Percentiles rank a stretch among this genome's conserved stretches.
phyloP scores from a whole-genome alignment of 1,284 basidiomycete genomes.

The Sporisorium exsertum region DNA sequence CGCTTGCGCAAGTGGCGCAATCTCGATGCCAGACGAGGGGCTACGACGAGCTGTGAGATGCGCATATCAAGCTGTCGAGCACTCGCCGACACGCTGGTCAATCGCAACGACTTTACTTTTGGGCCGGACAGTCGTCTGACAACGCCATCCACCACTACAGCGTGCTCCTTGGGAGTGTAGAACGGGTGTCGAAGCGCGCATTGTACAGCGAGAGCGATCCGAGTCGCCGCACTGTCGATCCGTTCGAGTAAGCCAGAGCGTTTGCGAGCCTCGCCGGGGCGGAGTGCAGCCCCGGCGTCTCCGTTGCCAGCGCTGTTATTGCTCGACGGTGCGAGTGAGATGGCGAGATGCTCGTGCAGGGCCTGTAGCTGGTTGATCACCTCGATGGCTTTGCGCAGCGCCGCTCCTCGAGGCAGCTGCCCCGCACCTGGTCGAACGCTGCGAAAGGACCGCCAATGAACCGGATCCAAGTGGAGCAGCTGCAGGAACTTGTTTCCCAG shows the following conservation, averaged over 20 bases:
- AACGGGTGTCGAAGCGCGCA: constrained; percentile 11
- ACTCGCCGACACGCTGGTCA: constrained; percentile 41
- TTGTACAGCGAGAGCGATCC: constrained; percentile 19
- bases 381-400: constrained; percentile 37
- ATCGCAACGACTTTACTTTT: not conserved
- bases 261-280: not conserved
- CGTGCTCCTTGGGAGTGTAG: constrained; percentile 10
- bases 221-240: constrained; percentile 1
- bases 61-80: constrained; percentile 70
- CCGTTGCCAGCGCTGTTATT: not conserved
- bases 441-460: constrained; percentile 60
- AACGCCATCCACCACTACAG: constrained; percentile 16
- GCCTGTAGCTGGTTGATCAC: constrained; percentile 28
- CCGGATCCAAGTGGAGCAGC: constrained; percentile 51
- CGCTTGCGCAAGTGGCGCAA: constrained; percentile 23
- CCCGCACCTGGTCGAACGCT: constrained; percentile 1
- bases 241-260: not conserved
- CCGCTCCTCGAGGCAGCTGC: constrained; percentile 19
- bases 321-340: not conserved
- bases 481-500: constrained; percentile 43
- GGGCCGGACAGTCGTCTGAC: constrained; percentile 10
- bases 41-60: constrained; percentile 69
- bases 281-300: too few species aligned
- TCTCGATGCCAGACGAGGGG: constrained; percentile 59
- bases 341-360: constrained; percentile 2